phyloP scores from a whole-genome alignment of 805 yeast genomes.

The Saturnispora saitoi region DNA sequence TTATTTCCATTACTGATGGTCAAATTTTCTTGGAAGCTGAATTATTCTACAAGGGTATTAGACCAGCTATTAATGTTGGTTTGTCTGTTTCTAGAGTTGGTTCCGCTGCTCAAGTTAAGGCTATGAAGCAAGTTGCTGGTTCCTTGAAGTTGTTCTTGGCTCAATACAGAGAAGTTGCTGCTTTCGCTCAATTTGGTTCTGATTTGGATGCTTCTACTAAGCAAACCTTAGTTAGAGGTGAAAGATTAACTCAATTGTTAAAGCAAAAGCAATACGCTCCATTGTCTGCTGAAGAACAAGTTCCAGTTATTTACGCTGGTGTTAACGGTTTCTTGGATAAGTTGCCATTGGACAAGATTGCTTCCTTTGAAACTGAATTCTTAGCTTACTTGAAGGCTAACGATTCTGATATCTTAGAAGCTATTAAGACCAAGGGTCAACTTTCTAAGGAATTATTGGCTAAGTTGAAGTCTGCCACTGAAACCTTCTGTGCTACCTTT shows the following conservation, averaged over 20 bases:
- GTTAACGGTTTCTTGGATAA: slow-evolving; percentile 97
- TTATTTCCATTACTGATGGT: slow-evolving; percentile 95
- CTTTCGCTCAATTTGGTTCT: slow-evolving; percentile 99
- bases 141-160: slow-evolving; percentile 99
- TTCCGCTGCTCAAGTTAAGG: slow-evolving; percentile 99
- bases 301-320: slow-evolving; percentile 98
- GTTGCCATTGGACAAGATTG: slow-evolving; percentile 77
- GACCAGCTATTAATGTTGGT: slow-evolving; percentile 99
- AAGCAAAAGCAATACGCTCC: slow-evolving; percentile 98
- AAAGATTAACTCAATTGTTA: slow-evolving; percentile 97
- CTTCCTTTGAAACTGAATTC: slow-evolving; percentile 88
- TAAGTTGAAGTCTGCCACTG: slow-evolving; percentile 83
- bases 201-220: slow-evolving; percentile 99
- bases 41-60: slow-evolving; percentile 99
- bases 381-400: slow-evolving; percentile 85
- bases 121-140: slow-evolving; percentile 99
- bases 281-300: slow-evolving; percentile 97
- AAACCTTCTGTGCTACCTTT: slow-evolving; percentile 88
- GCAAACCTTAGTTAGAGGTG: slow-evolving; percentile 99
- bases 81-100: slow-evolving; percentile 99
- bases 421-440: slow-evolving; percentile 85
- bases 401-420: slow-evolving; percentile 73
- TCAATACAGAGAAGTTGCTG: slow-evolving; percentile 99
- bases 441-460: slow-evolving; percentile 80
- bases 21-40: slow-evolving; percentile 99